Evolutionary conservation across 2,329 filamentous ascomycete genomes (phyloP).

Genomic region (Scytalidium sp.): DNA sequence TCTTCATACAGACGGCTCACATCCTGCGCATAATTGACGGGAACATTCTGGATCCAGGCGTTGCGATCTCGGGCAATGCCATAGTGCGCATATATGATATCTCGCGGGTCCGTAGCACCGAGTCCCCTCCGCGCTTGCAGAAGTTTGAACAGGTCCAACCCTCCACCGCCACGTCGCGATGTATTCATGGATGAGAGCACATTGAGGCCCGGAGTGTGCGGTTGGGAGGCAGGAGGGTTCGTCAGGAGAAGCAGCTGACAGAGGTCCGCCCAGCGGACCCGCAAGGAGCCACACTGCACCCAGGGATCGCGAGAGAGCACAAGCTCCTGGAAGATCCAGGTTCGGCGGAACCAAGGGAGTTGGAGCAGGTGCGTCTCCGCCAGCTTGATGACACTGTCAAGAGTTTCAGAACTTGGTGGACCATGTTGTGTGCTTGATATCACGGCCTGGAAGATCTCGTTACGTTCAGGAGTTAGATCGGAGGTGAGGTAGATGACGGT

Average conservation of each 20-base stretch:
- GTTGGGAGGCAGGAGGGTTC: background rate
- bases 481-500: background rate
- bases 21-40: background rate
- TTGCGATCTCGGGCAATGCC: background rate
- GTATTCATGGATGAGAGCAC: background rate
- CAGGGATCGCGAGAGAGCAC: slow-evolving; percentile 6
- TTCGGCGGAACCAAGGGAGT: slow-evolving; percentile 4
- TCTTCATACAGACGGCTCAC: background rate
- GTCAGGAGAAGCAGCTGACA: background rate
- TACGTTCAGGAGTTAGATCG: background rate
- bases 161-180: background rate
- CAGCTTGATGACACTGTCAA: background rate
- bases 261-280: slow-evolving; percentile 4
- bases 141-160: background rate
- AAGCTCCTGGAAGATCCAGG: slow-evolving; percentile 10
- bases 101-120: slow-evolving; percentile 1
- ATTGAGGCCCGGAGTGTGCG: background rate
- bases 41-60: background rate
- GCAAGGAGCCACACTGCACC: slow-evolving; percentile 4
- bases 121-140: slow-evolving; percentile 1
- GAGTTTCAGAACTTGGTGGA: background rate
- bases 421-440: background rate
- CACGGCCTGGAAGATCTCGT: background rate
- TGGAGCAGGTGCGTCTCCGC: background rate
- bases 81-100: slow-evolving; percentile 2